phyloP scores from a whole-genome alignment of 805 yeast species.

The Cyberlindnera maritima region DNA sequence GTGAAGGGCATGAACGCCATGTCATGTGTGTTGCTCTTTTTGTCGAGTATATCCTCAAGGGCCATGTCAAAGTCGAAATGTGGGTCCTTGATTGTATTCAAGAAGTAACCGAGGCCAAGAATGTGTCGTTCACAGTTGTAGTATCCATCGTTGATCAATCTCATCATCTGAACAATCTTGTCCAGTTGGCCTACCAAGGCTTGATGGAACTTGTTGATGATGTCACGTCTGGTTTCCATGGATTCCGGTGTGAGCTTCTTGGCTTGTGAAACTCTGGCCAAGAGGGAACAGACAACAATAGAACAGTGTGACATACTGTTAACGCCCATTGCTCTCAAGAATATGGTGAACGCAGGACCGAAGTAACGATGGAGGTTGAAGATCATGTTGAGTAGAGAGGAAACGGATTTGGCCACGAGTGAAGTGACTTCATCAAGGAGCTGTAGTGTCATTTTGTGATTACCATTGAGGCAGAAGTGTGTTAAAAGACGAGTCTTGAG shows the following conservation, averaged over 20 bases:
- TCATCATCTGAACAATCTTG: constrained; percentile 14
- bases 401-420: no score
- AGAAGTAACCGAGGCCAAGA: constrained; percentile 14
- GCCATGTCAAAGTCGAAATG: constrained; percentile 15
- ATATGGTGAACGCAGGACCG: constrained; percentile 34
- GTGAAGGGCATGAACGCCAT: not conserved
- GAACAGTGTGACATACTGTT: constrained; percentile 9
- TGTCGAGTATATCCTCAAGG: not conserved
- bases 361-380: constrained; percentile 34
- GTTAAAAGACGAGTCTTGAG: constrained; percentile 36
- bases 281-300: constrained; percentile 7
- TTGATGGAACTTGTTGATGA: constrained; percentile 8
- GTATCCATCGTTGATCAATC: constrained; percentile 12
- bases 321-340: constrained; percentile 36
- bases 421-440: constrained; percentile 29
- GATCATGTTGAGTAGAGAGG: constrained; percentile 29
- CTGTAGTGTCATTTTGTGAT: constrained; percentile 31
- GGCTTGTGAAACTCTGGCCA: constrained; percentile 16
- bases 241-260: constrained; percentile 2
- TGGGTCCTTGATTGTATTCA: constrained; percentile 16
- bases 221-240: not conserved
- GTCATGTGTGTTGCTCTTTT: not conserved
- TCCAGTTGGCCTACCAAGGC: not conserved
- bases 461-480: constrained; percentile 34
- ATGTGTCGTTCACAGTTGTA: constrained; percentile 20